Conservation (phyloP, 352 stramenopile species). For the Phytophthora pluvialis region DNA sequence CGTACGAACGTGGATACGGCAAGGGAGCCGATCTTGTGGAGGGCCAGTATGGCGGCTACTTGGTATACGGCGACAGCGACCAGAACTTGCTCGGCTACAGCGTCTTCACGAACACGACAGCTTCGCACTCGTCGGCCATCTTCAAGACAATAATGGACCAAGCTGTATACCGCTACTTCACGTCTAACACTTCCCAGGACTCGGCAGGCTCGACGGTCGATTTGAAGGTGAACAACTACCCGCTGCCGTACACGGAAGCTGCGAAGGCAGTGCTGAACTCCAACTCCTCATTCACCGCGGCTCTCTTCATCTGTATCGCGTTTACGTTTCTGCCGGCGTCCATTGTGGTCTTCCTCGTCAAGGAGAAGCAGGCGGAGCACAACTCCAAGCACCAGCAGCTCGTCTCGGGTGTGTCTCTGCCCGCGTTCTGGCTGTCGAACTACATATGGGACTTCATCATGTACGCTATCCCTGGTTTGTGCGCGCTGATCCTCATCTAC, state of each 20-base stretch:
- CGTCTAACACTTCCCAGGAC: slow-evolving; percentile 21
- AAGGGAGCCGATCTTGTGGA: slow-evolving; percentile 22
- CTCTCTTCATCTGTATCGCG: slow-evolving; percentile 85
- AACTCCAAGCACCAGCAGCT: slow-evolving; percentile 97
- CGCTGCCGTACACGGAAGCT: slow-evolving; percentile 44
- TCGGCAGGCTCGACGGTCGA: slow-evolving; percentile 17
- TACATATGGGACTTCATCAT: slow-evolving; percentile 94
- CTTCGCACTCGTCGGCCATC: slow-evolving; percentile 45
- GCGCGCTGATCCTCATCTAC: slow-evolving; percentile 45
- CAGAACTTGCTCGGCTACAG: slow-evolving; percentile 62
- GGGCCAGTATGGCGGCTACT: slow-evolving; percentile 48
- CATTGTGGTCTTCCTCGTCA: slow-evolving; percentile 95
- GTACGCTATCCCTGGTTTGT: slow-evolving; percentile 75
- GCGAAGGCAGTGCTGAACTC: slow-evolving; percentile 42
- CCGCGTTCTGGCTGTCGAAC: slow-evolving; percentile 96
- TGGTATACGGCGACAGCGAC: slow-evolving; percentile 43
- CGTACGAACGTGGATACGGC: slow-evolving; percentile 52
- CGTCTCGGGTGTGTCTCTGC: slow-evolving; percentile 92
- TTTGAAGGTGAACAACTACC: slow-evolving; percentile 55
- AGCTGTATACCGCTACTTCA: slow-evolving; percentile 56
- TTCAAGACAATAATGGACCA: slow-evolving; percentile 67
- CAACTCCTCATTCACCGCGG: slow-evolving; percentile 60
- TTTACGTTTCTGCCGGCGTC: slow-evolving; percentile 90
- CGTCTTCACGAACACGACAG: slow-evolving; percentile 57
- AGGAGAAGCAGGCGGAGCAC: slow-evolving; percentile 85